These are phyloP conservation scores for Clohesyomyces aquaticus DNA, from an alignment of 495 filamentous ascomycete species.

Conservation along the genomic window DNA sequence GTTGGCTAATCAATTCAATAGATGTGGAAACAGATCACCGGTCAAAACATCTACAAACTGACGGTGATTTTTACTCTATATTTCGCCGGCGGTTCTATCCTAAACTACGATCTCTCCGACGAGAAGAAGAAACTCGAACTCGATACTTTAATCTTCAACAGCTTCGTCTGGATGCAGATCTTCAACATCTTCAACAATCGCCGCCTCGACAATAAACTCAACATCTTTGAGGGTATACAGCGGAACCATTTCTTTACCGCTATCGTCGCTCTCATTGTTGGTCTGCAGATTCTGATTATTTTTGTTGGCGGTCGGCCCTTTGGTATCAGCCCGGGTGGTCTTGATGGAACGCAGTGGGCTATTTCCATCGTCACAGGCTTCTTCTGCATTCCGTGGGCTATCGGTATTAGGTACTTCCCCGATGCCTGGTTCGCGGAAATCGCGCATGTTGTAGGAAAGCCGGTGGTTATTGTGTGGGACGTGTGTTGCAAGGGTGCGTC, in stretches of 20 bases:
- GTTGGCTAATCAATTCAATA: no score
- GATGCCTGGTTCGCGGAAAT: constrained; percentile 7
- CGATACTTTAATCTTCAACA: constrained; percentile 82
- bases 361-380: constrained; percentile 63
- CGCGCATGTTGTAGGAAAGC: constrained; percentile 2
- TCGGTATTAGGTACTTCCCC: constrained; percentile 10
- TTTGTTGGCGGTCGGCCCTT: constrained; percentile 77
- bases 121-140: constrained; percentile 52
- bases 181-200: constrained; percentile 88
- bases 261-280: constrained; percentile 82
- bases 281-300: constrained; percentile 77
- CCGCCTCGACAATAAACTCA: constrained; percentile 85
- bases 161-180: constrained; percentile 94
- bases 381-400: constrained; percentile 11
- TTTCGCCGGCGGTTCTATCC: constrained; percentile 69
- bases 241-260: constrained; percentile 80
- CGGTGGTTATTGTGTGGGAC: not conserved
- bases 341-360: constrained; percentile 73
- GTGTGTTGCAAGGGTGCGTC: not conserved
- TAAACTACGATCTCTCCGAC: constrained; percentile 57
- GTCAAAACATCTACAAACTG: constrained; percentile 83
- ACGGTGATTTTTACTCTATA: constrained; percentile 76
- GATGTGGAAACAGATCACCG: constrained; percentile 96
- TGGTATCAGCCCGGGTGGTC: constrained; percentile 52
- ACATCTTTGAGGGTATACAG: constrained; percentile 85